Evolutionary conservation across 164 flowering plant species (phyloP), one percentile per base, ranked within the genome.

Genomic region (Nymphaea colorata): DNA sequence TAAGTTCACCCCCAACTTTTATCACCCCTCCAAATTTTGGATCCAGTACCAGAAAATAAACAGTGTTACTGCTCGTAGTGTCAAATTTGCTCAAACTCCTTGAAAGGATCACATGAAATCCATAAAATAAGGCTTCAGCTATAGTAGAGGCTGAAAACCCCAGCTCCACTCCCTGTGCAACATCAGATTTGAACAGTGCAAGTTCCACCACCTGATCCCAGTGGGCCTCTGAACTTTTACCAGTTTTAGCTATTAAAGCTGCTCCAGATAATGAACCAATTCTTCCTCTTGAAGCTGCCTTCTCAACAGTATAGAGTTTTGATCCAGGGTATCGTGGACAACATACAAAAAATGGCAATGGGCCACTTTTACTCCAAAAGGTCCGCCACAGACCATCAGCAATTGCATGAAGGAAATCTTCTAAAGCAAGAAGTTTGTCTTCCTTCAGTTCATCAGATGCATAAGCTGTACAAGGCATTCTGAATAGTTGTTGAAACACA

Each of bases 11-110:
- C 15, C 83, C 85, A 62, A 90, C 71, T 77, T 83, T 87, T 42
- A 90, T 72, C 12, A 90, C 91, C 11, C 83, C 87, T 4, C 96
- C 96, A 80, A 78, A 82, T 69, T 84, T 83, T 11, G 91, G 79
- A 79, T 86, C 91, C 65, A 84, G 71, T 68, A 86, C 83, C 15
- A 83, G 75, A 65, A 86, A 14, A 71, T 73, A 82, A 43, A 86
- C 79, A 36, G 82, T 79, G 76, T 81, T 78, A 65, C 70, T 44
- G 44, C 43, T 70, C 45, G 66, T 66, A 42, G 72, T 43, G 57
- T 70, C 73, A 61, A 7, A 76, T 71, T 82, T 84, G 78, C 84
- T 78, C 78, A 83, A 74, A 67, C 70, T 79, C 72, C 91, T 78
- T 10, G 87, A 77, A 59, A 86, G 70, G 71, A 86, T 85, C 65